Evolutionary conservation across 169 alveolate genomes (phyloP), one percentile per base, ranked within the genome.

Genomic region (Theileria orientalis): DNA sequence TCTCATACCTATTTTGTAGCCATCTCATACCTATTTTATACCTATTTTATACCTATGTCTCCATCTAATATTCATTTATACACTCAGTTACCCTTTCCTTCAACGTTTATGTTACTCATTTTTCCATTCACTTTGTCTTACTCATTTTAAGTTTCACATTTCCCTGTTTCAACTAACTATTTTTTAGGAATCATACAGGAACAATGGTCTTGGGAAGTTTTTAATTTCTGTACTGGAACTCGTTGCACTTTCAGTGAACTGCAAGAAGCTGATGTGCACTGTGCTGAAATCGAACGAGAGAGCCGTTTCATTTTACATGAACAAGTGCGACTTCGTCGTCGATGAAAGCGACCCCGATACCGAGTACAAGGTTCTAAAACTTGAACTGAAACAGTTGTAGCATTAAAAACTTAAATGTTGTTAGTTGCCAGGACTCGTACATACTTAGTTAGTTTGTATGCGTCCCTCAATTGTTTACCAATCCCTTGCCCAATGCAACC

Each of bases 261-360:
- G 84, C 1, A 52, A 33, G 23, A 87, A 87, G 74, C 78, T 87
- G 44, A 54, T 87, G 83, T 87, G 93, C 80, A 87, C 93, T 19
- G 91, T 83, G 33, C 51, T 87, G 33, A 87, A 78, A 29, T 59
- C 61, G 42, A 87, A 87, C 56, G 8, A 44, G 11, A 44, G 90
- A 19, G 93, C 93, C 1, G 64, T 87, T 0, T 46, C 77, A 33
- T 87, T 87, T 70, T 87, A 87, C 64, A 82, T 83, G 25, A 63
- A 57, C 37, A 87, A 84, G 62, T 83, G 91, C 57, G 73, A 79
- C 41, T 87, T 87, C 42, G 61, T 64, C 14, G 64, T 64, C 51
- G 93, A 87, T 60, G 91, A 83, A 40, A 87, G 90, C 46, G 90
- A 86, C 73, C 91, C 91, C 14, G 79, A 76, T 56, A 63, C 62